Conservation (phyloP, 768 basidiomycete genomes). For the Chalciporus piperatus region DNA sequence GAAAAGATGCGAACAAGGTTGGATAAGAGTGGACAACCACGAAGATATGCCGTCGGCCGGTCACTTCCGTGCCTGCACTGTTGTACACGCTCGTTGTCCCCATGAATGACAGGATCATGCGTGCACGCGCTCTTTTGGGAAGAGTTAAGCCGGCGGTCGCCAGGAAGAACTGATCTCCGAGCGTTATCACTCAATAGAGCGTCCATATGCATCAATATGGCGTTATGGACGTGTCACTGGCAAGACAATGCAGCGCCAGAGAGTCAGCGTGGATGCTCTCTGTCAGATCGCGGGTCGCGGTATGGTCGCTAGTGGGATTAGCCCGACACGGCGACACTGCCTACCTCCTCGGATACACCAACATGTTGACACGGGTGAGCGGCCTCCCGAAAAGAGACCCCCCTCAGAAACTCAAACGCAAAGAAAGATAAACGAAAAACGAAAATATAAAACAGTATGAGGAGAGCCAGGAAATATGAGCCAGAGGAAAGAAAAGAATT, state of each 20-base stretch:
- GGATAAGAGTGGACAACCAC: background rate
- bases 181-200: background rate
- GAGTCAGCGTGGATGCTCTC: too few relatives aligned
- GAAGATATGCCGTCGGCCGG: conserved; percentile 18
- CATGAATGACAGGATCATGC: background rate
- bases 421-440: background rate
- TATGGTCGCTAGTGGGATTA: too few relatives aligned
- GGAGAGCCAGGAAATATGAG: background rate
- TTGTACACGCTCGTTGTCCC: background rate
- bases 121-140: background rate
- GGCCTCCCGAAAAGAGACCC: background rate
- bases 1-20: background rate
- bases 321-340: too few relatives aligned
- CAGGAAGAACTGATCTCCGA: background rate
- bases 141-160: background rate
- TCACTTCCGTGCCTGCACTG: conserved; percentile 23
- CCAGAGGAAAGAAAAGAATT: background rate
- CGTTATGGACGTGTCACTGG: too few relatives aligned
- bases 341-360: too few relatives aligned
- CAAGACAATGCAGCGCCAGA: too few relatives aligned
- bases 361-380: background rate
- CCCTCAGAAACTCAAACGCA: background rate
- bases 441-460: background rate
- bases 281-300: too few relatives aligned
- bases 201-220: too few relatives aligned